A percentile compares a stretch with the other conserved stretches of the same genome.
Evolutionary conservation across 495 filamentous ascomycete species (phyloP).

Genomic region (Aspergillus taichungensis): DNA sequence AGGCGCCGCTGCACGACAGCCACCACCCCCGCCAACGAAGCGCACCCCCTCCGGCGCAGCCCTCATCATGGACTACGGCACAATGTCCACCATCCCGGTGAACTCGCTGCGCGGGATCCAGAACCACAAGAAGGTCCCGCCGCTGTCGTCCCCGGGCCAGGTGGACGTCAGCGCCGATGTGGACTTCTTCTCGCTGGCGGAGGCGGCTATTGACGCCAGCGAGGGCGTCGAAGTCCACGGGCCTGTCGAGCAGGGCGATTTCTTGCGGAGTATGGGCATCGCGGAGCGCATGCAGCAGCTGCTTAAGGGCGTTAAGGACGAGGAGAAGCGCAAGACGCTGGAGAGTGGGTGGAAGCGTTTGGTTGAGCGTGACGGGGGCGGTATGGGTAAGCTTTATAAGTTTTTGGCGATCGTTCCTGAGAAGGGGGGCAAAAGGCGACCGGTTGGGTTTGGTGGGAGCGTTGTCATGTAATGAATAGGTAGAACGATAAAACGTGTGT

Average conservation of each 20-base stretch:
- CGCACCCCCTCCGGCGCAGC: slow-evolving; percentile 66
- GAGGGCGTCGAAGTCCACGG: slow-evolving; percentile 85
- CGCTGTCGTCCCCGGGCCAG: slow-evolving; percentile 66
- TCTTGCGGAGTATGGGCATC: slow-evolving; percentile 72
- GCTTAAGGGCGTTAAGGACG: slow-evolving; percentile 39
- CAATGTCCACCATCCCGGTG: slow-evolving; percentile 62
- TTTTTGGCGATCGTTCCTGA: slow-evolving; percentile 84
- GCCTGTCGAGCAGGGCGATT: slow-evolving; percentile 77
- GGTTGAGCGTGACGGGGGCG: slow-evolving; percentile 64
- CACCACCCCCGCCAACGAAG: slow-evolving; percentile 31
- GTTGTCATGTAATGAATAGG: slow-evolving; percentile 27
- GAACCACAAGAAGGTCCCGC: slow-evolving; percentile 59
- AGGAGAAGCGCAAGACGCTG: slow-evolving; percentile 49
- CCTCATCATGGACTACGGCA: slow-evolving; percentile 90
- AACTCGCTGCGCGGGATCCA: slow-evolving; percentile 86
- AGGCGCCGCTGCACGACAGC: slow-evolving; percentile 1
- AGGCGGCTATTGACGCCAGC: slow-evolving; percentile 64
- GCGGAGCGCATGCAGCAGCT: slow-evolving; percentile 65
- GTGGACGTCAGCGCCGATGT: slow-evolving; percentile 88
- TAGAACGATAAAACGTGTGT: background rate
- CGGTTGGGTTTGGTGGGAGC: slow-evolving; percentile 87
- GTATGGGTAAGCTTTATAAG: slow-evolving; percentile 94
- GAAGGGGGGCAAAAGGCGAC: slow-evolving; percentile 58
- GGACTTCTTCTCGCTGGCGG: slow-evolving; percentile 78
- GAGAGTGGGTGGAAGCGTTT: slow-evolving; percentile 68